Base-by-base conservation (phyloP, 148 eudicot species). In the Vaccinium macrocarpon region DNA sequence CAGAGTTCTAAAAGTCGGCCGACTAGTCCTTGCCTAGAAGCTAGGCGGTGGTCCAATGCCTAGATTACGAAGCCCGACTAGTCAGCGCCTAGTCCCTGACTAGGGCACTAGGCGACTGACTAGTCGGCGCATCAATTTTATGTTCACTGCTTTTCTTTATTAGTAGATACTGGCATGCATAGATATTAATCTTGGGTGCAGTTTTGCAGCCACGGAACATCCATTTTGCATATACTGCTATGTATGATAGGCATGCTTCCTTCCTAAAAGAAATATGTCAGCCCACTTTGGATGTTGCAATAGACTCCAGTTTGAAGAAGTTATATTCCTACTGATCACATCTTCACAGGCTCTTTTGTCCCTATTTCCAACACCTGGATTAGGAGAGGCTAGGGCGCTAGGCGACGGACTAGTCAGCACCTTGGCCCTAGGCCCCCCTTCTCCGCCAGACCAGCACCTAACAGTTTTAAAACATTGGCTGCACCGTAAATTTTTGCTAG, bases 221-320 rank as follows among this genome's bases (percentile, higher is more conserved):
- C 38, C 25, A 16, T 8, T 79, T 79, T 56, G 14, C 15, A 10
- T 53, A 0, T 10, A 16, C 42, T 19, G 2, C 27, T 10, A 8
- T 52, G 11, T 9, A 52, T 52, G 14, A 52, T 52, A 9, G 12
- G 55, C 55, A 25, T 0, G 81, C 32, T 77, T 78, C 62, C 46
- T 16, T 52, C 29, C 35, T 5, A 10, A 15, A 42, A 78, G 32
- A n/a, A 52, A 76, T n/a, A 42, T 42, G 59, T 51, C 35, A n/a
- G 46, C 55, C 52, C n/a, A 8, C 62, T 50, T 78, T 78, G 14
- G 81, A 51, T 27, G 64, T 78, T 51, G 62, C 76, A 72, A 35
- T 3, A 52, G 18, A 14, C 59, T 23, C 8, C 27, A 18, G 16
- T 57, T 23, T 14, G 46, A 42, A 5, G 32, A 35, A 79, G 68